Base-by-base conservation (phyloP, 2,329 filamentous ascomycete species). In the Zasmidium angulare region DNA sequence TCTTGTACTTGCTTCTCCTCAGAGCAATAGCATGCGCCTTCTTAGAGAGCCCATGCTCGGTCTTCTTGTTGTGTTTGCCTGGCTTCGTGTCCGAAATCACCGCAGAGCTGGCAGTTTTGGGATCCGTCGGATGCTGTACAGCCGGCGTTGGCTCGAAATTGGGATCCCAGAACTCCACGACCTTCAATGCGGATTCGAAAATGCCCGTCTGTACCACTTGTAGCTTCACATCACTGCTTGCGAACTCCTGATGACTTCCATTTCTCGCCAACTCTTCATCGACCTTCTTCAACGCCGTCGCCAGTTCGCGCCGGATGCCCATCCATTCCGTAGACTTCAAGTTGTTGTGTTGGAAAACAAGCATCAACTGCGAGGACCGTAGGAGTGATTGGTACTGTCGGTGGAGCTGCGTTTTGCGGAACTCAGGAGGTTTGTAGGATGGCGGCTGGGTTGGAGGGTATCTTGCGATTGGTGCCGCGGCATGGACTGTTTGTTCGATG, bases 161-260 rank as follows among this genome's bases (percentile, higher is more conserved):
- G 1, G 79, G 78, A 31, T 78, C 68, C 74, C 83, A 96, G 77
- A 92, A 96, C 72, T 98, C 93, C 62, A 93, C 87, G 53, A 98
- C 85, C 66, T 89, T 88, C 62, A 98, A 79, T 1, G 93, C 93
- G 19, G 90, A 86, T 66, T 88, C 87, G 73, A 99, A 91, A 71
- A 99, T 96, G 71, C 90, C 89, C 14, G 91, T 95, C 72, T 95
- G 89, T 57, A 99, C 80, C 23, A 96, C 90, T 74, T 96, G 89
- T 23, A 98, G 74, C 76, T 90, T 88, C 23, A 78, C 74, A 4
- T 77, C 75, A 43, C 58, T 56, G 36, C 69, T 71, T 9, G 70
- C 50, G 20, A 75, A 77, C 10, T 79, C 77, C 1, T 85, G 85
- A 59, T 90, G 78, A 71, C n/a, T n/a, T n/a, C 88, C 86, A 78